A percentile compares a stretch with the other conserved stretches of the same genome.
Evolutionary conservation across 805 yeast species (phyloP).

Genomic region (Debaryomyces prosopidis): DNA sequence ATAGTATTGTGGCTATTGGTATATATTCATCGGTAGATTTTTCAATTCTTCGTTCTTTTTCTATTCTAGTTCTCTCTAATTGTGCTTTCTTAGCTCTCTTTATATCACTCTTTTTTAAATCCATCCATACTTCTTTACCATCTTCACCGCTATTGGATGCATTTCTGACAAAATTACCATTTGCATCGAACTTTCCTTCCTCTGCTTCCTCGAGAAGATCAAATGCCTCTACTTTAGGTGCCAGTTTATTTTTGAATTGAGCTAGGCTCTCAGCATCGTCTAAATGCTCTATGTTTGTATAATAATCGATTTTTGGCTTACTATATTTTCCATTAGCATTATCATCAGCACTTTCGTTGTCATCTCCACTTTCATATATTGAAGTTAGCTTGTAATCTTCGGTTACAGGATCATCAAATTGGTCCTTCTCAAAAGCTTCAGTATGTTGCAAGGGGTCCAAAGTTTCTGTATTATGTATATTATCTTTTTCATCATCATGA

Average conservation of each 20-base stretch:
- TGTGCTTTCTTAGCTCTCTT: conserved; percentile 44
- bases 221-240: conserved; percentile 61
- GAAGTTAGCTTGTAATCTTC: conserved; percentile 12
- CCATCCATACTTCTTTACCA: conserved; percentile 23
- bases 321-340: conserved; percentile 11
- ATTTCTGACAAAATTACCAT: conserved; percentile 55
- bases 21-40: conserved; percentile 11
- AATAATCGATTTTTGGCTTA: conserved; percentile 17
- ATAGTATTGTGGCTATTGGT: conserved; percentile 16
- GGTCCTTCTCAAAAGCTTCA: conserved; percentile 9
- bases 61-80: conserved; percentile 35
- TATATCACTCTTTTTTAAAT: conserved; percentile 17
- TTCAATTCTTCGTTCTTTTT: conserved; percentile 8
- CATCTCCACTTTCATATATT: conserved; percentile 6
- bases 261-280: conserved; percentile 4
- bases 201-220: conserved; percentile 55
- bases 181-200: conserved; percentile 60
- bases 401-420: conserved; percentile 25
- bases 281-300: conserved; percentile 26
- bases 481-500: conserved; percentile 12
- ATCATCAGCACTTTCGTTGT: conserved; percentile 7
- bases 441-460: neutral
- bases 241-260: conserved; percentile 8
- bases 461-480: conserved; percentile 12
- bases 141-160: conserved; percentile 30